Conservation (phyloP, 148 eudicot species). For the Nyssa sinensis region DNA sequence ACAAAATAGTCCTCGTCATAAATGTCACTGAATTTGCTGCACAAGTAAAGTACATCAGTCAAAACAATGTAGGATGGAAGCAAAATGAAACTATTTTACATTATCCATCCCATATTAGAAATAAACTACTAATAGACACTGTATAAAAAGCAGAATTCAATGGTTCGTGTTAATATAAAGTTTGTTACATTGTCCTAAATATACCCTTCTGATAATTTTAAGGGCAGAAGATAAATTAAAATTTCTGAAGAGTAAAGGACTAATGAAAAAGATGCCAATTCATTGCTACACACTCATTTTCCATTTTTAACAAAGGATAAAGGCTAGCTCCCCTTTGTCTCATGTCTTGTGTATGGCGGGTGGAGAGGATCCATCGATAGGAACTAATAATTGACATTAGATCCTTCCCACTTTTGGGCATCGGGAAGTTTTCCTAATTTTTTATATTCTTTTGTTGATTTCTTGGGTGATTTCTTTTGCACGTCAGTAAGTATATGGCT, state of each 20-base stretch:
- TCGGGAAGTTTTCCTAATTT: too few species aligned
- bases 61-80: slow-evolving; percentile 1
- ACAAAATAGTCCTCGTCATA: slow-evolving; percentile 81
- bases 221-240: neutral
- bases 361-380: too few species aligned
- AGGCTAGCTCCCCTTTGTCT: too few species aligned
- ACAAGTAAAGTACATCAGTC: slow-evolving; percentile 14
- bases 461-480: too few species aligned
- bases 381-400: too few species aligned
- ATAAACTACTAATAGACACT: neutral
- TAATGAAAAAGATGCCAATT: neutral
- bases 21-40: slow-evolving; percentile 92
- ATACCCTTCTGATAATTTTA: neutral
- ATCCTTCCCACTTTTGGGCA: too few species aligned
- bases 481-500: too few species aligned
- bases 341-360: too few species aligned
- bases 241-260: neutral
- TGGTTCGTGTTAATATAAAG: neutral
- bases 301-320: neutral
- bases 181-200: neutral
- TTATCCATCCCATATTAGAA: neutral
- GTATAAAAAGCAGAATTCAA: neutral
- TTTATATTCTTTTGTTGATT: too few species aligned
- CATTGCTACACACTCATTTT: neutral
- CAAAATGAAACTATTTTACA: neutral